These are phyloP conservation scores for Serpula lacrymans DNA, from an alignment of 768 basidiomycete genomes.

Conservation along the genomic window DNA sequence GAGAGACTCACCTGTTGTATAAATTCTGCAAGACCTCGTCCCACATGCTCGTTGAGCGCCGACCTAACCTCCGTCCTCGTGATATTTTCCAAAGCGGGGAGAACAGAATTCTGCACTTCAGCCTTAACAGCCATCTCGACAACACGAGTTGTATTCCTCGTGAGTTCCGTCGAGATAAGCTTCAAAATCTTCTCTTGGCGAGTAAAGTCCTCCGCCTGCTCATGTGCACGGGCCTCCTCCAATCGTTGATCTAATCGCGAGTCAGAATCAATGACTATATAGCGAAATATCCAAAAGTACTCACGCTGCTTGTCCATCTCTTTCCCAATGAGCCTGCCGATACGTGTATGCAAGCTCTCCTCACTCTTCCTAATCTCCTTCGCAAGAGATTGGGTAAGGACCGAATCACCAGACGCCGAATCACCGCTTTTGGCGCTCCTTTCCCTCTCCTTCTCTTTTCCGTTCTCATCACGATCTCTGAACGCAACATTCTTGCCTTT, in stretches of 20 bases:
- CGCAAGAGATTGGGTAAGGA: conserved; percentile 55
- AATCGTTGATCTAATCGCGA: conserved; percentile 66
- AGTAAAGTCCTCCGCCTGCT: conserved; percentile 76
- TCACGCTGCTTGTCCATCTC: conserved; percentile 90
- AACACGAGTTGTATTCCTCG: conserved; percentile 82
- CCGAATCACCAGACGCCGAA: conserved; percentile 44
- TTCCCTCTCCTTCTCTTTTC: conserved; percentile 31
- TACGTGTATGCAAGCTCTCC: conserved; percentile 70
- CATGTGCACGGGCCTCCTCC: conserved; percentile 74
- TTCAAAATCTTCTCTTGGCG: conserved; percentile 89
- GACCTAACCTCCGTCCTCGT: conserved; percentile 78
- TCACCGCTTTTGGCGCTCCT: conserved; percentile 23
- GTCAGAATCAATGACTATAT: conserved; percentile 4
- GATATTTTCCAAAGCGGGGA: conserved; percentile 79
- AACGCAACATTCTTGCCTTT: conserved; percentile 59
- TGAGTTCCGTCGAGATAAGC: conserved; percentile 81
- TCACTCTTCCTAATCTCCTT: conserved; percentile 84
- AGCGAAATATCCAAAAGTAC: conserved; percentile 25
- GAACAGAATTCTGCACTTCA: conserved; percentile 80
- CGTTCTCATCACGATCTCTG: conserved; percentile 55
- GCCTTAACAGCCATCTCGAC: conserved; percentile 87
- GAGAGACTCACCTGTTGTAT: conserved; percentile 63
- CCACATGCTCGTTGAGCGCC: conserved; percentile 76
- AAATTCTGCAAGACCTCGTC: conserved; percentile 65
- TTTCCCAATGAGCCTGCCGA: conserved; percentile 76